Evolutionary conservation across 2,329 filamentous ascomycete species (phyloP).

Genomic region (Gnomoniopsis sp.): DNA sequence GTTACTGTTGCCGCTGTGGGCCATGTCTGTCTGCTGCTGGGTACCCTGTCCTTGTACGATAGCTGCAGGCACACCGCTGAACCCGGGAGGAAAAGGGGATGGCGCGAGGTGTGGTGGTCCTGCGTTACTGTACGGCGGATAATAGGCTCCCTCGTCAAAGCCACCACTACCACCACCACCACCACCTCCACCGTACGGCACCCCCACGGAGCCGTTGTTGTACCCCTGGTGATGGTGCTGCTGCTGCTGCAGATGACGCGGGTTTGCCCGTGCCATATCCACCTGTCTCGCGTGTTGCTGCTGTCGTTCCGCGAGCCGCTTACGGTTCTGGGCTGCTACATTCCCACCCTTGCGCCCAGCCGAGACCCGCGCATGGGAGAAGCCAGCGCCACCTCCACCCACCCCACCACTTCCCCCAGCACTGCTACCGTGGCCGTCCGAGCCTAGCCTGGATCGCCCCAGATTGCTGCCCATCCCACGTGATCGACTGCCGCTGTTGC

Average conservation of each 20-base stretch:
- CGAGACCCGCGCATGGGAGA: slow-evolving; percentile 21
- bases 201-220: background rate
- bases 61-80: background rate
- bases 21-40: too few species aligned
- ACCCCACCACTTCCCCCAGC: slow-evolving; percentile 7
- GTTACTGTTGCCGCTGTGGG: too few species aligned
- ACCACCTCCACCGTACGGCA: too few species aligned
- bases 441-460: slow-evolving; percentile 13
- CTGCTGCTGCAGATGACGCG: slow-evolving; percentile 6
- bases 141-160: background rate
- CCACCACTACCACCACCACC: too few species aligned
- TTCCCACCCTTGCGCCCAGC: slow-evolving; percentile 27
- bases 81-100: background rate
- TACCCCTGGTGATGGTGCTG: too few species aligned
- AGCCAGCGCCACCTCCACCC: slow-evolving; percentile 5
- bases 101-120: background rate
- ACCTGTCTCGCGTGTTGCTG: background rate
- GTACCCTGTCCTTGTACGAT: background rate
- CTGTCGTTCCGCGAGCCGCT: slow-evolving; percentile 9
- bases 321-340: slow-evolving; percentile 23
- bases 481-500: slow-evolving; percentile 25
- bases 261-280: background rate
- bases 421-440: slow-evolving; percentile 14
- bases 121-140: background rate
- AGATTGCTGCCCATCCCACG: background rate